Conservation (phyloP, 352 stramenopile genomes). For the Phytophthora sansomeana region DNA sequence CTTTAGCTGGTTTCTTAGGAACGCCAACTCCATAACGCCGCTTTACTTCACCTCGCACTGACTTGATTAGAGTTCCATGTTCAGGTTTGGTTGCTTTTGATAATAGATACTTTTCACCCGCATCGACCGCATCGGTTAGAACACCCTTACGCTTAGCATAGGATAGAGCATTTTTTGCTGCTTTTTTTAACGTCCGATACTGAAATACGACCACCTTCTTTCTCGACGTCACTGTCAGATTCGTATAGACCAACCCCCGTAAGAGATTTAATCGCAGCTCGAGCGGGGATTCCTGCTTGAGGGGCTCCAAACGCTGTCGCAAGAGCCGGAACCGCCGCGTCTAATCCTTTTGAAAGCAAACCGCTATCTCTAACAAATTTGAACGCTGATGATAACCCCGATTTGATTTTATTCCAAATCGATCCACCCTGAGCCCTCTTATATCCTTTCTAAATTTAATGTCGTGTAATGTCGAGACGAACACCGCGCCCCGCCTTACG, state of each 20-base stretch:
- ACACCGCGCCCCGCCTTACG: background rate
- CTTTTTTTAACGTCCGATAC: constrained; percentile 8
- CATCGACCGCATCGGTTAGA: constrained; percentile 12
- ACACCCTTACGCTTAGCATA: constrained; percentile 23
- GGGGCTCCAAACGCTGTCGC: constrained; percentile 10
- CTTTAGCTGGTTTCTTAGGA: constrained; percentile 13
- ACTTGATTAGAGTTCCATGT: constrained; percentile 11
- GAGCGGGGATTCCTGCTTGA: constrained; percentile 9
- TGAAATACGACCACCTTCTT: constrained; percentile 6
- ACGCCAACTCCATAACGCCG: constrained; percentile 19
- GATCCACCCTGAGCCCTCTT: background rate
- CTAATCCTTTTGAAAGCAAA: background rate
- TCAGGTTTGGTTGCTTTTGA: constrained; percentile 13
- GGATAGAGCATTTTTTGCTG: constrained; percentile 3
- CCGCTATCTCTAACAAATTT: constrained; percentile 12
- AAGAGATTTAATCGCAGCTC: constrained; percentile 9
- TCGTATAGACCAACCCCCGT: constrained; percentile 19
- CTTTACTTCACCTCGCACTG: background rate
- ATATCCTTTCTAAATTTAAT: constrained; percentile 5
- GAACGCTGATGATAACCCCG: constrained; percentile 14
- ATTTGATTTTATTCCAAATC: constrained; percentile 22
- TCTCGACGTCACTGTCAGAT: constrained; percentile 13
- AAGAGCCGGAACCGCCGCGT: constrained; percentile 12
- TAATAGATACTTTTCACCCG: constrained; percentile 13
- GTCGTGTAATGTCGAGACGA: background rate